These are phyloP conservation scores for Spathaspora girioi DNA, from an alignment of 805 yeast genomes.

Conservation along the genomic window DNA sequence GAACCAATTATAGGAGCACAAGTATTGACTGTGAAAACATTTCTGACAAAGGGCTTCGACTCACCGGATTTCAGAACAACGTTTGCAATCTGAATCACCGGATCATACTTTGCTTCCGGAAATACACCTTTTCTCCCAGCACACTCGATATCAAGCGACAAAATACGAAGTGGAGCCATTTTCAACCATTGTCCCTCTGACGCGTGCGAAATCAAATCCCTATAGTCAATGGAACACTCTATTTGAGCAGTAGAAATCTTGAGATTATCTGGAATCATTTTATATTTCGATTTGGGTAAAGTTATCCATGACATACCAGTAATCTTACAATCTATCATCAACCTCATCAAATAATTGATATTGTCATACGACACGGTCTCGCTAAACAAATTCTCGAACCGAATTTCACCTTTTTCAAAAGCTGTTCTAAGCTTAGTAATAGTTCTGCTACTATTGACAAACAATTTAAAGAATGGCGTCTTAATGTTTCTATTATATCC, in stretches of 20 bases:
- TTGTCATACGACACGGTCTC: slow-evolving; percentile 80
- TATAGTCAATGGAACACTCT: slow-evolving; percentile 70
- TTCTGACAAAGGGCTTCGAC: slow-evolving; percentile 83
- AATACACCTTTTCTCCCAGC: slow-evolving; percentile 96
- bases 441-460: slow-evolving; percentile 60
- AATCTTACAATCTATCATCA: slow-evolving; percentile 90
- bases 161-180: slow-evolving; percentile 88
- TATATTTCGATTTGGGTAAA: slow-evolving; percentile 71
- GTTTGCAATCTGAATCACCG: slow-evolving; percentile 96
- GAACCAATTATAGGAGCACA: slow-evolving; percentile 95
- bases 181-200: slow-evolving; percentile 92
- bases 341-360: slow-evolving; percentile 75
- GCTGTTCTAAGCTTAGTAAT: slow-evolving; percentile 69
- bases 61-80: slow-evolving; percentile 86
- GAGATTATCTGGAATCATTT: slow-evolving; percentile 33
- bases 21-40: slow-evolving; percentile 88
- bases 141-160: slow-evolving; percentile 97
- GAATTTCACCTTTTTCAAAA: slow-evolving; percentile 79
- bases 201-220: slow-evolving; percentile 70
- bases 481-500: slow-evolving; percentile 80
- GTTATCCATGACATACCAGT: slow-evolving; percentile 98
- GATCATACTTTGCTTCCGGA: slow-evolving; percentile 91
- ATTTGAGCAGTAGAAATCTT: slow-evolving; percentile 78
- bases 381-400: slow-evolving; percentile 61
- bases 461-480: slow-evolving; percentile 75